Conservation (phyloP, 306 rosid species). For the Trifolium dubium region DNA sequence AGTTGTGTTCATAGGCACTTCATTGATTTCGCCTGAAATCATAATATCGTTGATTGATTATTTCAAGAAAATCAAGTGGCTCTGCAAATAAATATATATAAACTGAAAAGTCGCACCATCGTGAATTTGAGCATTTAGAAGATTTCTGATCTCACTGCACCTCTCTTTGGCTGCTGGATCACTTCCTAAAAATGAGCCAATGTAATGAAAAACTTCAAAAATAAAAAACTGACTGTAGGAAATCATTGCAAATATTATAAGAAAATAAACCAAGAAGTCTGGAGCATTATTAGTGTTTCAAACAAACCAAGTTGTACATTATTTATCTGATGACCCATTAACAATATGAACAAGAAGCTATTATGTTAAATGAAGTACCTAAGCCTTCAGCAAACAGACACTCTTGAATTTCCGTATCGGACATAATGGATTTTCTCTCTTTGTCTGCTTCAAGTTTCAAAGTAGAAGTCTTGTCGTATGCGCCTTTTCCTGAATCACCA, state of each 20-base stretch:
- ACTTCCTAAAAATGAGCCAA: neutral
- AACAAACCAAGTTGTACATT: too few species aligned
- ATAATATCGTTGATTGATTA: conserved; percentile 5
- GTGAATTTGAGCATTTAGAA: conserved; percentile 9
- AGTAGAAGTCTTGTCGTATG: neutral
- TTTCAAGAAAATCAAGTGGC: conserved; percentile 19
- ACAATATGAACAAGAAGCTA: neutral
- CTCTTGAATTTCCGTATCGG: conserved; percentile 26
- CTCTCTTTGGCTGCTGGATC: neutral
- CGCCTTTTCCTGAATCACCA: conserved; percentile 28
- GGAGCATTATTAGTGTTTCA: too few species aligned
- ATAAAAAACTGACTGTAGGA: too few species aligned
- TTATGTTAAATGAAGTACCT: conserved; percentile 49
- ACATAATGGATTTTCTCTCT: conserved; percentile 21
- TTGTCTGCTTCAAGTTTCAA: neutral
- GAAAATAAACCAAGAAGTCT: too few species aligned
- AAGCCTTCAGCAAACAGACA: conserved; percentile 44
- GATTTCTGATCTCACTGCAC: conserved; percentile 11
- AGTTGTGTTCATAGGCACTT: neutral
- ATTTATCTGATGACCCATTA: neutral
- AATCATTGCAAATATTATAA: too few species aligned
- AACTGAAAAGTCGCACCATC: conserved; percentile 19
- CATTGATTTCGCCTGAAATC: conserved; percentile 44
- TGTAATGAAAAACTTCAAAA: too few species aligned
- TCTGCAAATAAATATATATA: neutral